phyloP scores from a whole-genome alignment of 805 yeast species.

The Wickerhamiella dianesei region DNA sequence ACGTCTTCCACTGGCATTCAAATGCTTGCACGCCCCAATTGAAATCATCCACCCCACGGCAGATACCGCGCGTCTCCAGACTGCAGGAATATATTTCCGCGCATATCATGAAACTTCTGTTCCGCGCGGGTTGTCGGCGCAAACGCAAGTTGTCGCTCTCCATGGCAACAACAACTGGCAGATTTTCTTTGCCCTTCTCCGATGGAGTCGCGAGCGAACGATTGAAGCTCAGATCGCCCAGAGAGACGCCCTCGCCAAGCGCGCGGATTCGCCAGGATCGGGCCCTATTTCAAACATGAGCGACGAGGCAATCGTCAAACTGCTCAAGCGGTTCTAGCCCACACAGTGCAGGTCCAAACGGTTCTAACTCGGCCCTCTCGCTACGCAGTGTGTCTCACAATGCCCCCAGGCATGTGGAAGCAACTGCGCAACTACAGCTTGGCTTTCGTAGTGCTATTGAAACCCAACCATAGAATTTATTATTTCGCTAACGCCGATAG shows the following conservation, averaged over 20 bases:
- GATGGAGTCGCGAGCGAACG: not conserved
- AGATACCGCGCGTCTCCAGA: not conserved
- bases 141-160: not conserved
- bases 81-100: not conserved
- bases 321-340: not conserved
- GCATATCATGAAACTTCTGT: not conserved
- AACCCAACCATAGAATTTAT: too few relatives aligned
- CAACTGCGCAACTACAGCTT: too few relatives aligned
- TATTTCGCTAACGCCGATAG: too few relatives aligned
- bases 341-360: not conserved
- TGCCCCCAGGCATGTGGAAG: not conserved
- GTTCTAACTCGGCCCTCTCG: not conserved
- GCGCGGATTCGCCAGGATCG: not conserved
- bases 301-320: not conserved
- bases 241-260: not conserved
- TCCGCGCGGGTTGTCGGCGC: not conserved
- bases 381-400: not conserved
- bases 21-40: not conserved
- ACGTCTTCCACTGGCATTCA: not conserved
- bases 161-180: not conserved
- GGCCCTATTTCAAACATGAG: not conserved
- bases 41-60: not conserved
- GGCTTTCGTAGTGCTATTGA: too few relatives aligned
- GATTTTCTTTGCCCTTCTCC: not conserved
- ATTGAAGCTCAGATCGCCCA: not conserved